Evolutionary conservation across 2,329 filamentous ascomycete species (phyloP), one percentile per base, ranked within the genome.

Genomic region (Hypoxylon rubiginosum): DNA sequence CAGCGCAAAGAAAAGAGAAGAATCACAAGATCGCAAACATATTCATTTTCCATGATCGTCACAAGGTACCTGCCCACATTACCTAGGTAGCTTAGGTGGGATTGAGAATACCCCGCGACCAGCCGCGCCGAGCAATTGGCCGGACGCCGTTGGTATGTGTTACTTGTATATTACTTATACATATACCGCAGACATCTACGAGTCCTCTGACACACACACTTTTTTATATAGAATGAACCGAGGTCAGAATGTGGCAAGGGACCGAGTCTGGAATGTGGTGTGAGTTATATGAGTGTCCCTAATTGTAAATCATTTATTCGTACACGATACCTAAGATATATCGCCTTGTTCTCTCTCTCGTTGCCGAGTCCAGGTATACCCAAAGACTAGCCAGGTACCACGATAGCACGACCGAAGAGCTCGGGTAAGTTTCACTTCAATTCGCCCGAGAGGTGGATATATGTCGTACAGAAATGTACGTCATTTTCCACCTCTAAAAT

Each of bases 11-110:
- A 52, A 48, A 58, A 58, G 45, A 43, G 60, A 39, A 46, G 36
- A 64, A 61, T 67, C 64, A 69, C 64, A 62, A 63, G 64, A 67
- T 65, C 64, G 62, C 46, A 67, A 69, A 69, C 58, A 69, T 58
- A 17, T 58, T 62, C 61, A 51, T 63, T 54, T 65, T 24, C 61
- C 50, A 64, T 57, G 58, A 70, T 65, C 57, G 63, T 71, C 60
- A 63, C 67, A 34, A 69, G 67, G 63, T 71, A 69, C 69, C 69
- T 69, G 67, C 67, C 69, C 67, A 69, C 69, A 64, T 66, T 54
- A 67, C 62, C 64, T 66, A 64, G 46, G 17, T 45, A 8, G 41
- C 8, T 17, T 26, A 48, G 43, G 43, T 48, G 24, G 43, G 58
- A 48, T 51, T 48, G 30, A 57, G 30, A 61, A 56, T 66, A 69